Evolutionary conservation across 306 rosid species (phyloP), one percentile per base, ranked within the genome.

Genomic region (Corylus heterophylla): DNA sequence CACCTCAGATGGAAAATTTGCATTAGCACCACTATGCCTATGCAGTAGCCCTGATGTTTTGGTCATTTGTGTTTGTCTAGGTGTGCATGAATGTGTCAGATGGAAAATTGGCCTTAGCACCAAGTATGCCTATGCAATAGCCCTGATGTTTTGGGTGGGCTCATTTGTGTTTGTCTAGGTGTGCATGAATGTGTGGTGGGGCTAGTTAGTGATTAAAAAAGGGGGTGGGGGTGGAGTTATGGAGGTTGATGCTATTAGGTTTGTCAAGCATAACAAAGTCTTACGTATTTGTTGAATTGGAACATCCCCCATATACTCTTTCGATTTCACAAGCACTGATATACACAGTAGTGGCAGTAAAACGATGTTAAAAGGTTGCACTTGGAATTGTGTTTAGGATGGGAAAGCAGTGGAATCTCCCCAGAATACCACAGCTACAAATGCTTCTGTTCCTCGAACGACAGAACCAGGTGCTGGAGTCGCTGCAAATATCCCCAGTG

Each of bases 331-430:
- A 58, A 55, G 71, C 52, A 5, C 45, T 56, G 45, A 10, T n/a
- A n/a, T 31, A 35, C 49, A 35, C 50, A 37, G 17, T 58, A 59
- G 73, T 69, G 74, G 47, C 31, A 45, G n/a, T 54, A 29, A 37
- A 56, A 14, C 29, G 49, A 58, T 35, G 17, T 69, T 83, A 31
- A 69, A 69, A 52, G 61, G 39, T 74, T 79, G 84, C 72, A 0
- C 58, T 77, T 81, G 84, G 49, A 79, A 81, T 77, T 80, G 45
- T 79, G 58, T 80, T 68, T 83, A 86, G 97, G 96, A 94, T 78
- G 90, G 83, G 79, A 83, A 76, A 79, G 56, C 88, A 42, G 77
- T 44, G 70, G 82, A 79, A 76, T 20, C 83, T 79, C 69, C 89
- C 71, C 89, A 80, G 82, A 82, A 80, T 48, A 71, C 66, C 82